Conservation (phyloP, 1,284 basidiomycete species). For the Ustilago crameri region DNA sequence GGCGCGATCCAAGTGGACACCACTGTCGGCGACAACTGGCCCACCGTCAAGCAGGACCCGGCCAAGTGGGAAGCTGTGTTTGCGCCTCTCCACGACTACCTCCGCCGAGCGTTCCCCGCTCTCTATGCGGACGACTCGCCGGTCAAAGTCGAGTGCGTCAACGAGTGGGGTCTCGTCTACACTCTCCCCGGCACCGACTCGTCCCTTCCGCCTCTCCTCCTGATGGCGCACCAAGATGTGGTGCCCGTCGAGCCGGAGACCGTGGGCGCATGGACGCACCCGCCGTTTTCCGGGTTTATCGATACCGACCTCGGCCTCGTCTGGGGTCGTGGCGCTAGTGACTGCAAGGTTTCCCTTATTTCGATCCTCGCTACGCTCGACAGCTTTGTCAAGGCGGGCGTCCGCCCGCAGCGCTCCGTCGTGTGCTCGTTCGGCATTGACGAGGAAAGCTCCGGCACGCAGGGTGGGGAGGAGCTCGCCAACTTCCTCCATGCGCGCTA, state of each 20-base stretch:
- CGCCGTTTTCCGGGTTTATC: constrained; percentile 71
- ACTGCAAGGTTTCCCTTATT: constrained; percentile 70
- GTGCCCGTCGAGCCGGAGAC: constrained; percentile 72
- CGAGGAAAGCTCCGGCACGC: constrained; percentile 72
- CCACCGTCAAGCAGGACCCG: constrained; percentile 43
- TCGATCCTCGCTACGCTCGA: constrained; percentile 71
- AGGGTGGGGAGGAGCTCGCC: constrained; percentile 60
- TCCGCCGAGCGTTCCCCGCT: constrained; percentile 33
- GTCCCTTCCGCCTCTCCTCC: constrained; percentile 75
- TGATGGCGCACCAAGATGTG: constrained; percentile 76
- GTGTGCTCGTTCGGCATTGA: constrained; percentile 78
- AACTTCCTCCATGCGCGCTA: constrained; percentile 45
- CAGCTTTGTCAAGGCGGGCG: constrained; percentile 69
- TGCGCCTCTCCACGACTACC: constrained; percentile 48
- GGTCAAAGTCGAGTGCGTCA: constrained; percentile 69
- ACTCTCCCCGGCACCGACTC: constrained; percentile 75
- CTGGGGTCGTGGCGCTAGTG: constrained; percentile 70
- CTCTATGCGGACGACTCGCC: constrained; percentile 36
- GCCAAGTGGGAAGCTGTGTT: constrained; percentile 45
- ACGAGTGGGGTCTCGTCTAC: constrained; percentile 76
- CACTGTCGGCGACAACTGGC: constrained; percentile 51
- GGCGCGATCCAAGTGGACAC: constrained; percentile 56
- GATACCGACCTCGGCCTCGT: constrained; percentile 70
- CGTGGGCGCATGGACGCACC: constrained; percentile 70
- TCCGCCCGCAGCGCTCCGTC: constrained; percentile 70